These are phyloP conservation scores for Nasturtium officinale DNA, from an alignment of 345 rosid species.

Conservation along the genomic window DNA sequence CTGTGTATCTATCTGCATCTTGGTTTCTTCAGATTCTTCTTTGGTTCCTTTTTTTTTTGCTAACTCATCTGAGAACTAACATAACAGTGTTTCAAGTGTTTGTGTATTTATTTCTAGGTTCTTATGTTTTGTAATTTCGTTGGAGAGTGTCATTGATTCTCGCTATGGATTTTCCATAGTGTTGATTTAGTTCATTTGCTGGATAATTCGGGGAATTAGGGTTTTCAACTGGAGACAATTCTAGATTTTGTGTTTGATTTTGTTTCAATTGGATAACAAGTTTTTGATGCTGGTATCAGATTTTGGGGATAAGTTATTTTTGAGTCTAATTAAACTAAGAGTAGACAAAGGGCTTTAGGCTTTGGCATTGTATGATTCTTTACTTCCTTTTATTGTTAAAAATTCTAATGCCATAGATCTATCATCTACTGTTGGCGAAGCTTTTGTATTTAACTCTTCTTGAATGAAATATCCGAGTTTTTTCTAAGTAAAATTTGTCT, in stretches of 20 bases:
- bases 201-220: background rate
- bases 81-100: background rate
- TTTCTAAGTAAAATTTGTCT: background rate
- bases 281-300: background rate
- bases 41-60: background rate
- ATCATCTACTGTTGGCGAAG: constrained; percentile 2
- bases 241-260: background rate
- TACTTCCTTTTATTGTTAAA: background rate
- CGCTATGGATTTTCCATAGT: background rate
- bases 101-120: background rate
- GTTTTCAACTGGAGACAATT: background rate
- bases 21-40: background rate
- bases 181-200: constrained; percentile 4
- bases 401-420: constrained; percentile 15
- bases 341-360: too few species aligned
- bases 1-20: constrained; percentile 17
- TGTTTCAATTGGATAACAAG: background rate
- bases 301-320: background rate
- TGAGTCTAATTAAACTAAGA: too few species aligned
- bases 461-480: too few species aligned
- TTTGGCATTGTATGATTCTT: constrained; percentile 5
- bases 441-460: background rate
- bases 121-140: background rate
- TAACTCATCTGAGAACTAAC: background rate
- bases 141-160: background rate